These are phyloP conservation scores for Mikania micrantha DNA, from an alignment of 129 eudicot genomes.

Conservation along the genomic window DNA sequence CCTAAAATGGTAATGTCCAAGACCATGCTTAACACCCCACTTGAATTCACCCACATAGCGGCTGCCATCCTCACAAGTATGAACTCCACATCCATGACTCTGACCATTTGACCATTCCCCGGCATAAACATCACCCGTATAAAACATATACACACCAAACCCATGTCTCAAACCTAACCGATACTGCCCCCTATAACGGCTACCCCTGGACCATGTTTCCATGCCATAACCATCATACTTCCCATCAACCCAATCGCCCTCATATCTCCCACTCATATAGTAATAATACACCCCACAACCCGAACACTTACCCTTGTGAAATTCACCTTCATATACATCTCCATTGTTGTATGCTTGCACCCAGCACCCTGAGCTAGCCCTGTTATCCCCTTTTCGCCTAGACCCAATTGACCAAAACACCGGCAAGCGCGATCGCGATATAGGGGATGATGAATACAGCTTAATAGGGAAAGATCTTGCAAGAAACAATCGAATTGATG, in stretches of 20 bases:
- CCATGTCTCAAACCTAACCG: conserved; percentile 93
- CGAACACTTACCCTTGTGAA: conserved; percentile 87
- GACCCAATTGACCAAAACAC: conserved; percentile 95
- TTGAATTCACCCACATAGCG: conserved; percentile 90
- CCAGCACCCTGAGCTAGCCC: conserved; percentile 66
- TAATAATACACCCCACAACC: conserved; percentile 97
- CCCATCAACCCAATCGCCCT: conserved; percentile 98
- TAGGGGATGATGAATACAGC: conserved; percentile 24
- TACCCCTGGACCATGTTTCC: conserved; percentile 96
- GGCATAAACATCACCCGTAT: conserved; percentile 93
- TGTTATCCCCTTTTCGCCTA: conserved; percentile 47
- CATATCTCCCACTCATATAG: conserved; percentile 92
- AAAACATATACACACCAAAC: conserved; percentile 85
- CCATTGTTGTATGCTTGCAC: conserved; percentile 93
- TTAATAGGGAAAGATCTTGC: conserved; percentile 68
- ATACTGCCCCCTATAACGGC: conserved; percentile 89
- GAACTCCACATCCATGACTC: conserved; percentile 97
- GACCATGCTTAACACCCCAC: conserved; percentile 98
- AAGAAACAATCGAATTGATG: conserved; percentile 67
- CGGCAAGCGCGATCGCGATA: conserved; percentile 48
- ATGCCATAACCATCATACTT: conserved; percentile 93
- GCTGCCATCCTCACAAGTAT: conserved; percentile 99
- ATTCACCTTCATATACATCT: conserved; percentile 95
- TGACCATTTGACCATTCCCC: conserved; percentile 99
- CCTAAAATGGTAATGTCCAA: conserved; percentile 98